These are phyloP conservation scores for Vanrija humicola DNA, from an alignment of 1,284 basidiomycete genomes.

Conservation along the genomic window DNA sequence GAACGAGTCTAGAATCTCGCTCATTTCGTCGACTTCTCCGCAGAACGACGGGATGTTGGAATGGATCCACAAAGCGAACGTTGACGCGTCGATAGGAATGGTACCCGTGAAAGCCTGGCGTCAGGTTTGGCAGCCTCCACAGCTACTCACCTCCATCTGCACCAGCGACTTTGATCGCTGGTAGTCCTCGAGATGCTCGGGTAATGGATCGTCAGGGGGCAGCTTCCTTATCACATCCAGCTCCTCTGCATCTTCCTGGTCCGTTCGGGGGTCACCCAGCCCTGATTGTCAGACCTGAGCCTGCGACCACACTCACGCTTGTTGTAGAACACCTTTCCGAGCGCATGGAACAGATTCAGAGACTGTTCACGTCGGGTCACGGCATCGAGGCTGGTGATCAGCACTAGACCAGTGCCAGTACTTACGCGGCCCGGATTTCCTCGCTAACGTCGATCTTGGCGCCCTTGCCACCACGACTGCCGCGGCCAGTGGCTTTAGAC, in stretches of 20 bases:
- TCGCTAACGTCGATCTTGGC: conserved; percentile 43
- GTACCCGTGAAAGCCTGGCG: conserved; percentile 57
- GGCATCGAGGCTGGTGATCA: conserved; percentile 56
- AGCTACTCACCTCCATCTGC: conserved; percentile 65
- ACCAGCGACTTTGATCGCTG: conserved; percentile 70
- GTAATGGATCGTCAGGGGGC: conserved; percentile 56
- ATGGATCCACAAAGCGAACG: conserved; percentile 85
- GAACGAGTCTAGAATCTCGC: conserved; percentile 67
- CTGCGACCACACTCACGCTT: conserved; percentile 59
- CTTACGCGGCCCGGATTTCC: conserved; percentile 47
- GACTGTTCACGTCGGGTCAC: conserved; percentile 79
- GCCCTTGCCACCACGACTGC: conserved; percentile 32
- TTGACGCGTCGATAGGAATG: conserved; percentile 82
- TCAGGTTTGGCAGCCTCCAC: neutral
- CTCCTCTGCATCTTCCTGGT: conserved; percentile 35
- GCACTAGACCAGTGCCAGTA: conserved; percentile 1
- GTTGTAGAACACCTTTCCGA: conserved; percentile 93
- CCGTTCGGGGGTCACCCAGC: conserved; percentile 34
- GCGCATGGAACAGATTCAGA: conserved; percentile 81
- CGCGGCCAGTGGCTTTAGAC: conserved; percentile 3
- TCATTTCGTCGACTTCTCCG: conserved; percentile 69
- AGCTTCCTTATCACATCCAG: conserved; percentile 20
- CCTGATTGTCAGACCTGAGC: conserved; percentile 21
- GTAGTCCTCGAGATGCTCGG: conserved; percentile 57
- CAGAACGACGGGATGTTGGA: conserved; percentile 89